Evolutionary conservation across 176 grass and related monocot species (phyloP), one percentile per base, ranked within the genome.

Genomic region (Musa beccarii): DNA sequence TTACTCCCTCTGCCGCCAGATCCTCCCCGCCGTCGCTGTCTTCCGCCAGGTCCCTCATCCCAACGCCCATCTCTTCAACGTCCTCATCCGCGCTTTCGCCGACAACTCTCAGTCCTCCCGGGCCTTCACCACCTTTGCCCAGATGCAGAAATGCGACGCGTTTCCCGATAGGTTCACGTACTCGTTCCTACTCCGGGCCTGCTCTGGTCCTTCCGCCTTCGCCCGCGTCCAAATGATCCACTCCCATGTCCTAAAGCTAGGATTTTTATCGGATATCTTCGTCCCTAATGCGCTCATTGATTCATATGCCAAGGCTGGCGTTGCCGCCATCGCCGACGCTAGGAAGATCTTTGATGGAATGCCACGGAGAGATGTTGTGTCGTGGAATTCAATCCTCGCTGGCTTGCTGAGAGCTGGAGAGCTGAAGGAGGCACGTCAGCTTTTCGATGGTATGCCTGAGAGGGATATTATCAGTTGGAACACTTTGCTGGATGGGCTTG

Each of bases 391-490:
- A 17, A 80, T 78, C 52, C 73, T 88, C 70, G 88, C 71, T 1
- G 77, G 78, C 12, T 79, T 82, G 78, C 75, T 87, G 63, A 84
- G 80, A 51, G 59, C 84, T 1, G 87, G 87, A 22, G 75, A 94
- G 43, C 15, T 90, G 70, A 8, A 5, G 1, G 22, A 63, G 1
- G 88, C 78, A 6, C 87, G 81, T 66, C 76, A 19, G 64, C 56
- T 94, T 81, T 90, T 94, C 25, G 78, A 94, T 7, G 85, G 84
- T 53, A 94, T 94, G 91, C 85, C 81, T 0, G 83, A 90, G 63
- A 84, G 74, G 81, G 91, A 94, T 71, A 94, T 75, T 0, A 83
- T 94, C 28, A 88, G 81, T 69, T 94, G 83, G 91, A 94, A 94
- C 80, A 94, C 88, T 2, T 73, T 94, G 62, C 66, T 90, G 25